These are phyloP conservation scores for Aegilops tauschii DNA, from an alignment of 176 grass and related monocot species.

Conservation along the genomic window DNA sequence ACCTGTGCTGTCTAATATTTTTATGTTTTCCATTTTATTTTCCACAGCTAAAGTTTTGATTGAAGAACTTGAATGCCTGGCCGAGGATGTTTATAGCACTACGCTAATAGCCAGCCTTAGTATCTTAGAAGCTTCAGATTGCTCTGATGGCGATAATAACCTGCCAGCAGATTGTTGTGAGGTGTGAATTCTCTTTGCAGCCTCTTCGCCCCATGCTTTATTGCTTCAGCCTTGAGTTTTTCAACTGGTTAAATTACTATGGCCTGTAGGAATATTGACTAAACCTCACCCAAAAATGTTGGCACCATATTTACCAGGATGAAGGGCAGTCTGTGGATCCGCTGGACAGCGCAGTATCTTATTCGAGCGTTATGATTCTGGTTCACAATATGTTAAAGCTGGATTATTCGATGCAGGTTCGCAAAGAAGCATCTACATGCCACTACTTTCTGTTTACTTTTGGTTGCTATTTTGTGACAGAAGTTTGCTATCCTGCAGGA, in stretches of 20 bases:
- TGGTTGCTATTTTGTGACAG: not conserved
- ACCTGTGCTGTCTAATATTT: not conserved
- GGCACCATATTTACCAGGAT: conserved; percentile 22
- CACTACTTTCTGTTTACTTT: not conserved
- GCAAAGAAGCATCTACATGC: not conserved
- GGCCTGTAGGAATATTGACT: not conserved
- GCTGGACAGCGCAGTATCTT: conserved; percentile 27
- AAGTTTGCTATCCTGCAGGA: conserved; percentile 40
- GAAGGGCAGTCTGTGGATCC: conserved; percentile 26
- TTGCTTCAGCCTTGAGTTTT: not conserved
- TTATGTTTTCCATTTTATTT: not conserved
- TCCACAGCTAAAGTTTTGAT: conserved; percentile 45
- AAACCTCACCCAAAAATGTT: not conserved
- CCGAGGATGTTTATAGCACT: conserved; percentile 32
- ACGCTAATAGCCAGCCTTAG: conserved; percentile 22
- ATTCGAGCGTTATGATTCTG: conserved; percentile 19
- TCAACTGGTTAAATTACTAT: not conserved
- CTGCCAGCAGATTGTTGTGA: conserved; percentile 2
- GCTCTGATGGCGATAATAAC: not conserved
- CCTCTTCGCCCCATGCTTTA: not conserved
- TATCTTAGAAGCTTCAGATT: conserved; percentile 3
- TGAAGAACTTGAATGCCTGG: conserved; percentile 38
- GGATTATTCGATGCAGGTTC: conserved; percentile 60
- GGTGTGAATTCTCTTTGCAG: not conserved
- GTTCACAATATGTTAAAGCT: conserved; percentile 54